Evolutionary conservation across 768 basidiomycete genomes (phyloP).

Genomic region (Boletus sp.): DNA sequence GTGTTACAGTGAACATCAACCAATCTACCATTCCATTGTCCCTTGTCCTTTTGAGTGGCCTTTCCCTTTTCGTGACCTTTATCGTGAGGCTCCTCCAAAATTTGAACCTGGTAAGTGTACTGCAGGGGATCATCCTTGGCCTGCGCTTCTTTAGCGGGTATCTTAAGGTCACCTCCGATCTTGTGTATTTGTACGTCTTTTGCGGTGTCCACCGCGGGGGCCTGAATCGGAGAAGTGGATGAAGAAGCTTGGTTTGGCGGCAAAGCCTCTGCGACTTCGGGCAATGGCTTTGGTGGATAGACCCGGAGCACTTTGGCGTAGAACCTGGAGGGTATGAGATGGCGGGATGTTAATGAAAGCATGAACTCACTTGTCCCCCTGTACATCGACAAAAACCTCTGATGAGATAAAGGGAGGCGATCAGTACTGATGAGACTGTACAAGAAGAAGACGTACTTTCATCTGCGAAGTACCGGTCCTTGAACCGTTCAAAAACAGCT

Average conservation of each 20-base stretch:
- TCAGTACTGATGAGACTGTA: constrained; percentile 13
- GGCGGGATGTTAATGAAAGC: not conserved
- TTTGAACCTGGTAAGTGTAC: constrained; percentile 87
- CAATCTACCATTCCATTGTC: constrained; percentile 68
- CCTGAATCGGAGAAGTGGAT: constrained; percentile 49
- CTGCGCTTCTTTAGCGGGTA: constrained; percentile 67
- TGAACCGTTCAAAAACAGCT: constrained; percentile 92
- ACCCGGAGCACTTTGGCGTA: constrained; percentile 80
- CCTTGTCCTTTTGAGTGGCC: constrained; percentile 54
- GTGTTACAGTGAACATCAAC: constrained; percentile 79
- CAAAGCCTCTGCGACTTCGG: constrained; percentile 39
- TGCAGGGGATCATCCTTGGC: constrained; percentile 72
- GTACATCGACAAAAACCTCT: constrained; percentile 87
- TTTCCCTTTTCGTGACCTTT: constrained; percentile 63
- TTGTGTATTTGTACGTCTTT: constrained; percentile 60
- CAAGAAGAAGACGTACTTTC: constrained; percentile 65
- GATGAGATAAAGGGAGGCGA: constrained; percentile 14
- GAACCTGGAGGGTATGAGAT: constrained; percentile 51
- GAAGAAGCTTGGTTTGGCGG: constrained; percentile 29
- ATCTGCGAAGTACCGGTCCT: constrained; percentile 88
- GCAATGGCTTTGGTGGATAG: constrained; percentile 59
- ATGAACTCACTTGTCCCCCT: constrained; percentile 75
- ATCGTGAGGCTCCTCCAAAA: constrained; percentile 75
- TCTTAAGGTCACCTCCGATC: constrained; percentile 76
- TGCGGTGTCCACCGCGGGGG: constrained; percentile 42